These are phyloP conservation scores for Nyssa sinensis DNA, from an alignment of 148 eudicot genomes.

Conservation along the genomic window DNA sequence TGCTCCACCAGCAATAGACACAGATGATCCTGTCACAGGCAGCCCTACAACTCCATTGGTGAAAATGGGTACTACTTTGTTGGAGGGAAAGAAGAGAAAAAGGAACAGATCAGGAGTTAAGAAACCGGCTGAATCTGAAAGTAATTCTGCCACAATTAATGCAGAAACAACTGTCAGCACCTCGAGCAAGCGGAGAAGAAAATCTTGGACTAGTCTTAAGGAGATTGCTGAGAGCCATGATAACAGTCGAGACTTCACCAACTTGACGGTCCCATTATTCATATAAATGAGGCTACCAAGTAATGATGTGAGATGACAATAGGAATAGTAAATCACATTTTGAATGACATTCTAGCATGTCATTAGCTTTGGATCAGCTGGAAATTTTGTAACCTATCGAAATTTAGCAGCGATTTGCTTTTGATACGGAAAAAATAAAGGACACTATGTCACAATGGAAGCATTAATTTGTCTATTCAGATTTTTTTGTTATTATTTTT, in stretches of 20 bases:
- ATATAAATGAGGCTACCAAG: too few relatives aligned
- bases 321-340: too few relatives aligned
- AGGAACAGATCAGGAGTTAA: constrained; percentile 51
- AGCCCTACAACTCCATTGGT: constrained; percentile 38
- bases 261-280: too few relatives aligned
- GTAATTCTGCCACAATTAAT: constrained; percentile 23
- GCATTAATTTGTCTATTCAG: too few relatives aligned
- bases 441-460: too few relatives aligned
- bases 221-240: constrained; percentile 64
- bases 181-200: constrained; percentile 52
- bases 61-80: constrained; percentile 31
- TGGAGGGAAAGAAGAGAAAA: constrained; percentile 61
- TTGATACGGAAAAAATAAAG: too few relatives aligned
- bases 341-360: too few relatives aligned
- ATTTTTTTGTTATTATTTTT: too few relatives aligned
- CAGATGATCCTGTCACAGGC: constrained; percentile 10
- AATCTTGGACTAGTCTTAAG: constrained; percentile 72
- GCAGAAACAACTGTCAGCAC: constrained; percentile 28
- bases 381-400: too few relatives aligned
- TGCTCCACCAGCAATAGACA: constrained; percentile 20
- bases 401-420: too few relatives aligned
- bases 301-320: too few relatives aligned
- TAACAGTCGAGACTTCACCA: constrained; percentile 30
- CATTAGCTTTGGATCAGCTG: too few relatives aligned
- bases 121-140: constrained; percentile 37